Base-by-base conservation (phyloP, 352 stramenopile genomes). In the Phytophthora sansomeana region DNA sequence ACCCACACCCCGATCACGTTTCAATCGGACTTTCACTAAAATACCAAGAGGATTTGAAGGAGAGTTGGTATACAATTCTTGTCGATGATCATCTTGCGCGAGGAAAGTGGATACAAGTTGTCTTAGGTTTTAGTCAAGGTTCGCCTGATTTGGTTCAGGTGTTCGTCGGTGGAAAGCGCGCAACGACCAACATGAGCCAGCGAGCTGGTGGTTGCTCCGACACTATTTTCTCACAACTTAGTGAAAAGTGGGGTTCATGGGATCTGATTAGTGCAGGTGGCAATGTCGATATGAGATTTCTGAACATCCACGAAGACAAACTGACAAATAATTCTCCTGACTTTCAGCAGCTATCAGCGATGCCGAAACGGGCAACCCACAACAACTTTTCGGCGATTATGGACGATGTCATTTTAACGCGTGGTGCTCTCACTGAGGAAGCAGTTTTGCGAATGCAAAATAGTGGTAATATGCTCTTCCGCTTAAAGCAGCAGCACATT, bases 381-480 rank as follows among this genome's bases (percentile, higher is more conserved):
- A 14, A 26, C 5, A 38, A 42, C 13, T 75, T 78, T 50, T 26
- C 38, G 49, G 65, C 53, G 7, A 51, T 76, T 17, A 16, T 86
- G 17, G 75, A 86, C 11, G 75, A 86, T 67, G 39, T 83, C 6
- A 36, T 65, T 36, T 38, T 84, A 32, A 33, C 65, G 5, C 21
- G 21, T 30, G 28, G 17, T 0, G 5, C 17, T 26, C 21, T 80
- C 43, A 16, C 29, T 0, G 63, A 72, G 0, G 33, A 65, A 29
- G 55, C 53, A 8, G 58, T 77, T 53, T 1, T n/a, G 0, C 72
- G 55, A 39, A 55, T 85, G 36, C 58, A 63, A 11, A 14, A 26
- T 10, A 69, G 49, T 32, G 79, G 75, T 3, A 65, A 61, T 1
- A n/a, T 73, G 57, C 58, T 88, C 6, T 74, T 85, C 38, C 75